Evolutionary conservation across 2,329 filamentous ascomycete genomes (phyloP), one percentile per base, ranked within the genome.

Genomic region (Curvularia verruculosa): DNA sequence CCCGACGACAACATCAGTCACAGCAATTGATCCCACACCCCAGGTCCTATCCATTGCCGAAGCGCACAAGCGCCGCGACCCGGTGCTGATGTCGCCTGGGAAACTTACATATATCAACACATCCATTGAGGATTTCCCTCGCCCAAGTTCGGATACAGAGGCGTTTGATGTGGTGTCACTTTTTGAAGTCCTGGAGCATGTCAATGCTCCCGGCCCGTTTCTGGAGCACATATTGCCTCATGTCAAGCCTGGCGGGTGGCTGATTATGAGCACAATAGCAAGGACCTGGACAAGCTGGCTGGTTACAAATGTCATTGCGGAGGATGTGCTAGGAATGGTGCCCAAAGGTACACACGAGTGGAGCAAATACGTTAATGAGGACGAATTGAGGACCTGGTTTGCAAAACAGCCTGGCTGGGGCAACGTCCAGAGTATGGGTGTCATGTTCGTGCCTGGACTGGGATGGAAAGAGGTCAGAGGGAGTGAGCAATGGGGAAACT

Each of bases 111-210:
- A 98, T 78, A 73, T 87, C 31, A 90, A 93, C 69, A 87, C 85
- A 0, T 86, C 90, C 0, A 87, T 98, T 64, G 94, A 98, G 78
- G 81, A 85, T 3, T 80, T 95, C 0, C 76, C 77, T 0, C 48
- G 56, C 7, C 74, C 75, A 3, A 40, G 49, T n/a, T 59, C 63
- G 15, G 60, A 57, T n/a, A 56, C 64, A 4, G 80, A 83, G 12
- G 72, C 75, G 34, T 95, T 87, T 78, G 92, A 98, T 73, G 78
- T 98, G 1, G 87, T 99, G 9, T 90, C 90, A 1, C 77, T 96
- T 6, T 99, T 98, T 76, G 95, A 99, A 77, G 95, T 99, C 4
- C 85, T 99, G 52, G 95, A 99, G 78, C 95, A 99, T 76, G 89
- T 99, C 56, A 87, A 89, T 54, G 81, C 86, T 21, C 92, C 92